These are phyloP conservation scores for Dactylonectria estremocensis DNA, from an alignment of 2,329 filamentous ascomycete species.

Conservation along the genomic window DNA sequence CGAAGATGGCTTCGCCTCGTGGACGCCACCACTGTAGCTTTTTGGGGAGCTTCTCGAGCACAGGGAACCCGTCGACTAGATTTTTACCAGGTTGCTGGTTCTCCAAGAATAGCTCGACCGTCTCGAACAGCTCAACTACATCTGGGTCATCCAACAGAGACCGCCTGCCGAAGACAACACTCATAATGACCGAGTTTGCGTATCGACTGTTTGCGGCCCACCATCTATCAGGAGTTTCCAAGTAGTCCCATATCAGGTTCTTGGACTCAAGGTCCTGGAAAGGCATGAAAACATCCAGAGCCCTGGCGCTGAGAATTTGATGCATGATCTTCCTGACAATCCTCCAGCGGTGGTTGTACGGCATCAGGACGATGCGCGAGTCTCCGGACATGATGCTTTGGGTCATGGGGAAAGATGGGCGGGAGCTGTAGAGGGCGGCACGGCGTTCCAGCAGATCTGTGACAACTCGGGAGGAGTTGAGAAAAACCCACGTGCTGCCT, in stretches of 20 bases:
- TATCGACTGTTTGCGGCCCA: slow-evolving; percentile 19
- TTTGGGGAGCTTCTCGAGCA: slow-evolving; percentile 10
- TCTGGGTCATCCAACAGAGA: slow-evolving; percentile 13
- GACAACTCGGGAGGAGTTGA: slow-evolving; percentile 15
- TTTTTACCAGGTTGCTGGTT: neutral
- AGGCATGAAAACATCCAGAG: neutral
- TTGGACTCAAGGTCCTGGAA: slow-evolving; percentile 33
- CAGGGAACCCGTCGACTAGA: slow-evolving; percentile 8
- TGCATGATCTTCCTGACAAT: slow-evolving; percentile 20
- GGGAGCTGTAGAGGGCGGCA: slow-evolving; percentile 10
- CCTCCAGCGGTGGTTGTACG: slow-evolving; percentile 14
- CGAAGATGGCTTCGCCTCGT: slow-evolving; percentile 4
- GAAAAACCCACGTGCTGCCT: slow-evolving; percentile 10
- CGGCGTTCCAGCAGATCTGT: slow-evolving; percentile 15
- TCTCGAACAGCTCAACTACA: slow-evolving; percentile 15
- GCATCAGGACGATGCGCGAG: slow-evolving; percentile 13
- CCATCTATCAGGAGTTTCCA: slow-evolving; percentile 17
- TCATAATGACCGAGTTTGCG: slow-evolving; percentile 29
- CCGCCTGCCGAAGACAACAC: slow-evolving; percentile 26
- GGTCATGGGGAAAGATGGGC: slow-evolving; percentile 12
- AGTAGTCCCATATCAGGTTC: slow-evolving; percentile 19
- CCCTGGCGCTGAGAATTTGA: slow-evolving; percentile 8
- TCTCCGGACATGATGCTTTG: slow-evolving; percentile 2
- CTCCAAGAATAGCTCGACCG: slow-evolving; percentile 6
- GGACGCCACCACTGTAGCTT: slow-evolving; percentile 17